These are phyloP conservation scores for Pyrenopolyporus hunteri DNA, from an alignment of 495 filamentous ascomycete genomes.

Conservation along the genomic window DNA sequence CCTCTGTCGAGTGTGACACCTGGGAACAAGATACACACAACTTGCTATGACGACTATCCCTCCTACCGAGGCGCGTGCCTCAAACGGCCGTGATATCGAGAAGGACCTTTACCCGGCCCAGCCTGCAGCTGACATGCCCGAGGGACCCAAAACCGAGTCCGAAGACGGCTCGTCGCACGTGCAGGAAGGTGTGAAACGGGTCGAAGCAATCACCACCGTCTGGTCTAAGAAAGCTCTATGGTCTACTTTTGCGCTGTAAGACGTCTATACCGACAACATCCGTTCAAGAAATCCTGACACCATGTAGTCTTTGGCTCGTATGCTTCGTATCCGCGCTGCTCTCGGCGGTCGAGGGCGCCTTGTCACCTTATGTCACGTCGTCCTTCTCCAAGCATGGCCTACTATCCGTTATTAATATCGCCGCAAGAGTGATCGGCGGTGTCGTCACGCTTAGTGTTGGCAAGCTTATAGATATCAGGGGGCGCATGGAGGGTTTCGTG, in stretches of 20 bases:
- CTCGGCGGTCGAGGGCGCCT: conserved; percentile 42
- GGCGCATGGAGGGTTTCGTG: conserved; percentile 48
- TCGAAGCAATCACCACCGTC: conserved; percentile 45
- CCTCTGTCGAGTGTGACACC: neutral
- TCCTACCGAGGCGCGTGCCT: neutral
- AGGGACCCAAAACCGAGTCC: conserved; percentile 21
- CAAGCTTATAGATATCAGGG: conserved; percentile 65
- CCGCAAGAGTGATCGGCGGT: conserved; percentile 60
- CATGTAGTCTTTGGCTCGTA: conserved; percentile 47
- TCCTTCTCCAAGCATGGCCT: conserved; percentile 48
- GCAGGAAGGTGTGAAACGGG: conserved; percentile 41
- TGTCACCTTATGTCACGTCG: conserved; percentile 49
- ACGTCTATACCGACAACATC: neutral
- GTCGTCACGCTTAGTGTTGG: conserved; percentile 60
- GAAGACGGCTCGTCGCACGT: conserved; percentile 21
- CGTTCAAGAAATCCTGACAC: conserved; percentile 10
- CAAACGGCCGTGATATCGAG: conserved; percentile 23
- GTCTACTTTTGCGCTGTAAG: conserved; percentile 38
- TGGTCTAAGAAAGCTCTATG: conserved; percentile 41
- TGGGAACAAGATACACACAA: neutral
- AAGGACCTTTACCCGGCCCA: conserved; percentile 7
- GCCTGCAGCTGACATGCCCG: conserved; percentile 20
- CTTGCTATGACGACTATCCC: conserved; percentile 6
- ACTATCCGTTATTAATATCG: conserved; percentile 45
- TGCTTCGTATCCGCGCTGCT: conserved; percentile 50